Base-by-base conservation (phyloP, 768 basidiomycete species). In the Filobasidium wieringae region DNA sequence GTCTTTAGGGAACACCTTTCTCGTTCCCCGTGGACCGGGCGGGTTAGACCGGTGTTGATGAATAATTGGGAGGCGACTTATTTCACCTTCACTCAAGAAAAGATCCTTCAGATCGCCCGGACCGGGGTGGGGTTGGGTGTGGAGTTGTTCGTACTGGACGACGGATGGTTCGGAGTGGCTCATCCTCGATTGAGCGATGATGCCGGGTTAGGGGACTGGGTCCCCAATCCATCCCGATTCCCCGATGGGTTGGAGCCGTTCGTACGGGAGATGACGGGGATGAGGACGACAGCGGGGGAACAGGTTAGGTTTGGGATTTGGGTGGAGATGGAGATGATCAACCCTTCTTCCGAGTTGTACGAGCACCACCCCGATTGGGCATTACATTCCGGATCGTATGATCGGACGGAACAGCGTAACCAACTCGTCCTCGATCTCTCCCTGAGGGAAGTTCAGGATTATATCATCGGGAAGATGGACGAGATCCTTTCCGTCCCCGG, bases 241-340 rank as follows among this genome's bases (percentile, higher is more conserved):
- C 64, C 64, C 2, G 31, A 64, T 17, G 66, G 66, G 14, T 47
- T 66, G 33, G 36, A 50, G 2, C 31, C 36, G 3, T 59, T 66
- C n/a, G 58, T 64, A 11, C 36, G 58, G 4, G 45, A 33, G 22
- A 40, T 67, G 30, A 61, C 37, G 4, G 32, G n/a, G 31, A 63
- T 4, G n/a, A 56, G n/a, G 40, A 32, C 40, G 40, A n/a, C 15
- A 43, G 31, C 26, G 7, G 37, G 51, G n/a, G 40, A 19, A n/a
- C 52, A 53, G 15, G 54, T 65, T 58, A 43, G 52, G 54, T 68
- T 66, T 33, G 66, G 66, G 27, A 54, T 68, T 24, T 68, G 66
- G 66, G 64, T 68, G 19, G 66, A 68, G 43, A 64, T 64, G n/a
- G 64, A 68, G 52, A 65, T 66, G 64, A 64, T 68, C 50, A 68